Percentiles rank a stretch among this genome's conserved stretches.
phyloP scores from a whole-genome alignment of 352 stramenopile genomes.

The Phytopythium aichiense region DNA sequence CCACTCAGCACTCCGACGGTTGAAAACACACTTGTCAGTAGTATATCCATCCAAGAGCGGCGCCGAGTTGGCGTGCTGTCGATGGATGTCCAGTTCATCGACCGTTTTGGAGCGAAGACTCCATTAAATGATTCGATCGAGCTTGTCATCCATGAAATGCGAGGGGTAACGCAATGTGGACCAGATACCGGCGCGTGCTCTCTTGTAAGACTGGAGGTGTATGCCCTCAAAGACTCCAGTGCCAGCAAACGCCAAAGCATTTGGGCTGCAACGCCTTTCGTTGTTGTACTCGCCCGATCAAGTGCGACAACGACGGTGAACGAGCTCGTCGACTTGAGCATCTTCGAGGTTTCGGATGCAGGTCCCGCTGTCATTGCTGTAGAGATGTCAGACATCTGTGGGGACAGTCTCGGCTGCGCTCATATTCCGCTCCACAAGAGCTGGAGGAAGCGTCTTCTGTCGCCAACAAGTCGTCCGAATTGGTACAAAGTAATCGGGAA shows the following conservation, averaged over 20 bases:
- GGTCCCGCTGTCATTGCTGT: constrained; percentile 15
- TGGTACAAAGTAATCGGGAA: constrained; percentile 10
- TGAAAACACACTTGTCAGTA: not conserved
- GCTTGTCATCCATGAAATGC: constrained; percentile 21
- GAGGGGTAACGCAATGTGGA: not conserved
- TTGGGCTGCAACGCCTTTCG: not conserved
- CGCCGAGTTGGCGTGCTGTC: constrained; percentile 16
- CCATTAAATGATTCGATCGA: constrained; percentile 8
- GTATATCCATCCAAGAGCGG: not conserved
- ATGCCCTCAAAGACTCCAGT: not conserved
- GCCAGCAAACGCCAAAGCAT: not conserved
- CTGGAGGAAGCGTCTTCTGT: constrained; percentile 19
- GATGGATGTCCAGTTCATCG: constrained; percentile 34
- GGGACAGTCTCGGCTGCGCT: constrained; percentile 13
- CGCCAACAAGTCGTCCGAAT: not conserved
- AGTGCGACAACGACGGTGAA: constrained; percentile 8
- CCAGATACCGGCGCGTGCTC: not conserved
- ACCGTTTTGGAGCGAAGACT: constrained; percentile 2
- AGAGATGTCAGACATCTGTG: constrained; percentile 17
- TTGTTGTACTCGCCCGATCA: not conserved
- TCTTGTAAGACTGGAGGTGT: constrained; percentile 1
- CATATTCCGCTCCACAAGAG: constrained; percentile 28
- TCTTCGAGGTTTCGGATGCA: constrained; percentile 1
- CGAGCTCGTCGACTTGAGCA: constrained; percentile 21
- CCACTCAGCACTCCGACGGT: constrained; percentile 15